Percentiles rank a stretch among this genome's conserved stretches.
These are phyloP conservation scores for Zygotorulaspora mrakii DNA, from an alignment of 1,139 yeast genomes.

Conservation along the genomic window DNA sequence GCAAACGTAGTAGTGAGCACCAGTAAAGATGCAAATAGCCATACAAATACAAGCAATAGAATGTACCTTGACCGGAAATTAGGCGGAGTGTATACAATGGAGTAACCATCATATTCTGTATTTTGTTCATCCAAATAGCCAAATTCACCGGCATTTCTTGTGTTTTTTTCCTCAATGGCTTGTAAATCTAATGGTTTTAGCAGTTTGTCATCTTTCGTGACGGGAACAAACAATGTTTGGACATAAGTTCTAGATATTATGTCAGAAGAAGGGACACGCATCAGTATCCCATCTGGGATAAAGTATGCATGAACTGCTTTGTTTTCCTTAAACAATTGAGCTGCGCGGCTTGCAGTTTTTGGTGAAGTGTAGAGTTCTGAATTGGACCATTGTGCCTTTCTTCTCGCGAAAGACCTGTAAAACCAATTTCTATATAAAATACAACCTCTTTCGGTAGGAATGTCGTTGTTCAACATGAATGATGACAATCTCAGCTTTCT, in stretches of 20 bases:
- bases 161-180: conserved; percentile 35
- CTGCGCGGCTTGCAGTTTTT: conserved; percentile 48
- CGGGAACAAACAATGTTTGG: conserved; percentile 70
- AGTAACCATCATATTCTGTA: conserved; percentile 54
- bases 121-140: conserved; percentile 53
- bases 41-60: conserved; percentile 53
- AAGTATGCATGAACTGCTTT: conserved; percentile 48
- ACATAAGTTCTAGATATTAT: conserved; percentile 63
- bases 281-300: conserved; percentile 72
- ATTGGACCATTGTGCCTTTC: conserved; percentile 36
- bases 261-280: conserved; percentile 85
- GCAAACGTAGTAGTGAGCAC: conserved; percentile 39
- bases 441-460: conserved; percentile 72
- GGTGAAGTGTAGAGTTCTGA: conserved; percentile 61
- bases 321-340: conserved; percentile 42
- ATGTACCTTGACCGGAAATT: conserved; percentile 58
- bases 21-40: conserved; percentile 64
- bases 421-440: conserved; percentile 53
- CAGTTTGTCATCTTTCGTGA: conserved; percentile 72
- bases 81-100: conserved; percentile 86
- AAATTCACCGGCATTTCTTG: conserved; percentile 41
- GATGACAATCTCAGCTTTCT: conserved; percentile 67
- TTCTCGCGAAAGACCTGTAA: conserved; percentile 41
- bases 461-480: conserved; percentile 65
- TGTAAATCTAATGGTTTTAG: conserved; percentile 45